These are phyloP conservation scores for Nemania bipapillata DNA, from an alignment of 2,329 filamentous ascomycete genomes.

Conservation along the genomic window DNA sequence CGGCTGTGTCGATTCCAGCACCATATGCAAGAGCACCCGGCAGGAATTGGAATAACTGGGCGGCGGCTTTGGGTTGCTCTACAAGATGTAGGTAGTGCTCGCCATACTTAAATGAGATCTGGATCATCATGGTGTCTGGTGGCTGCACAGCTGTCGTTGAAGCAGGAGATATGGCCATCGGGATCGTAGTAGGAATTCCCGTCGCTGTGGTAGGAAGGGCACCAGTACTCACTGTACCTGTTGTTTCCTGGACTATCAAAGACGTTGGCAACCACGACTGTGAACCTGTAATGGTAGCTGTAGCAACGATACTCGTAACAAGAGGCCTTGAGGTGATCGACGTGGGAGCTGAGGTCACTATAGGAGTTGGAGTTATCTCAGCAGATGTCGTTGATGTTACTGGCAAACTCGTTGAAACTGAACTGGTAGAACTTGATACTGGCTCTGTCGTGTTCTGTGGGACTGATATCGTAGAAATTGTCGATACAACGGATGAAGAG, in stretches of 20 bases:
- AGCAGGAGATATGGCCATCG: constrained; percentile 78
- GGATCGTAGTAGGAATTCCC: constrained; percentile 73
- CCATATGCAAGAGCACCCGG: constrained; percentile 76
- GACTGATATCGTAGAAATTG: constrained; percentile 17
- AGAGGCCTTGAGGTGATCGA: constrained; percentile 20
- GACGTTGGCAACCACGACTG: constrained; percentile 68
- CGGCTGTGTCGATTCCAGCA: constrained; percentile 63
- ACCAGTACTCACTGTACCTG: constrained; percentile 54
- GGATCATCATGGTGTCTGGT: constrained; percentile 75
- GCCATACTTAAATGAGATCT: constrained; percentile 83
- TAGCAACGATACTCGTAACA: constrained; percentile 56
- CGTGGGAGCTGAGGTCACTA: constrained; percentile 25
- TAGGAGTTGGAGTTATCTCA: constrained; percentile 31
- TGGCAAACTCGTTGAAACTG: constrained; percentile 27
- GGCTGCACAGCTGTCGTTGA: constrained; percentile 65
- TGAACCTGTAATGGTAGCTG: constrained; percentile 58
- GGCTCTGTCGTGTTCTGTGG: constrained; percentile 28
- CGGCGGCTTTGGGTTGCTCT: constrained; percentile 74
- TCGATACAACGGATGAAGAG: too few relatives aligned
- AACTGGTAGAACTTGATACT: constrained; percentile 5
- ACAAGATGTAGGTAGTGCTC: constrained; percentile 89
- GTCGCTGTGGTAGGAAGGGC: constrained; percentile 58
- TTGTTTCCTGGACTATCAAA: constrained; percentile 66
- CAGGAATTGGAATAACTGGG: constrained; percentile 84
- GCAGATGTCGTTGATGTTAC: constrained; percentile 30